Conservation (phyloP, 2,329 filamentous ascomycete genomes). For the Chalaropsis ovoidea region DNA sequence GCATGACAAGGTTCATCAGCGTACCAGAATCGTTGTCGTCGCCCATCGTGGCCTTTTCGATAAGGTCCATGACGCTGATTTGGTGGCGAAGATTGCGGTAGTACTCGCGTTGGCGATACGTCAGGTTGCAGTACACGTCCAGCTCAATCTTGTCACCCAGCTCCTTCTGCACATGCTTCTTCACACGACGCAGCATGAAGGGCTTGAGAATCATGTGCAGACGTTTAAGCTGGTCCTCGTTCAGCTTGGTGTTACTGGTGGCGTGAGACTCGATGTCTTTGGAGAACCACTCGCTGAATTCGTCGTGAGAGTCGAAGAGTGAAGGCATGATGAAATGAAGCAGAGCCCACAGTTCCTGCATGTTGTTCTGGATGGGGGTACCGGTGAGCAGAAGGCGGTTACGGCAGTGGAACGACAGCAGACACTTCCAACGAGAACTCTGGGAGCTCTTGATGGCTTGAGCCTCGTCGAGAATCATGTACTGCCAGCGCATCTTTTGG, state of each 20-base stretch:
- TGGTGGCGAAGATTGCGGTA: constrained; percentile 90
- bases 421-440: constrained; percentile 92
- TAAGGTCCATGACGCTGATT: constrained; percentile 96
- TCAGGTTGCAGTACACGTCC: constrained; percentile 92
- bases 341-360: constrained; percentile 97
- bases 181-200: constrained; percentile 98
- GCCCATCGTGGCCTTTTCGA: constrained; percentile 89
- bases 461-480: constrained; percentile 98
- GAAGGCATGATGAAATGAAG: constrained; percentile 99
- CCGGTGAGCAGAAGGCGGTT: constrained; percentile 89
- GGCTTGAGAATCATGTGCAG: constrained; percentile 98
- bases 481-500: constrained; percentile 98
- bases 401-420: constrained; percentile 87
- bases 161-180: constrained; percentile 99
- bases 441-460: constrained; percentile 98
- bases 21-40: constrained; percentile 93
- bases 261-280: constrained; percentile 97
- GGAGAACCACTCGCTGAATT: constrained; percentile 89
- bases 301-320: constrained; percentile 86
- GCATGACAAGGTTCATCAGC: constrained; percentile 98
- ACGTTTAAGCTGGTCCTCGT: constrained; percentile 93
- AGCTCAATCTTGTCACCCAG: constrained; percentile 97
- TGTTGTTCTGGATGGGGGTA: constrained; percentile 98
- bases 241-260: constrained; percentile 98
- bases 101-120: constrained; percentile 87